Conservation (phyloP, 140 eudicot species). For the Cichorium intybus region DNA sequence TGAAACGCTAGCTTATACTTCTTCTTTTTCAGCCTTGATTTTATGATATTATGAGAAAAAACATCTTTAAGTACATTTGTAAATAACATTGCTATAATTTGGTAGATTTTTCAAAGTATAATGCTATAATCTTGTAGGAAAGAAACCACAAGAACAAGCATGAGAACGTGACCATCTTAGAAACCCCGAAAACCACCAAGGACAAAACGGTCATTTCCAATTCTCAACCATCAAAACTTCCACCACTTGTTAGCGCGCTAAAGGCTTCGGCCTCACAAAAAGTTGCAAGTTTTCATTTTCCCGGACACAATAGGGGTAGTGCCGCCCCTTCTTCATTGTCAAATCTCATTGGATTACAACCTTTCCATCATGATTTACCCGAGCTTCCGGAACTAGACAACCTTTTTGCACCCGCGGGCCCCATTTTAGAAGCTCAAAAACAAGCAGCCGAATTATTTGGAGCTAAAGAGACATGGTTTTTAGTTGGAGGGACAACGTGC, state of each 20-base stretch:
- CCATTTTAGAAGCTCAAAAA: slow-evolving; percentile 75
- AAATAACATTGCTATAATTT: not conserved
- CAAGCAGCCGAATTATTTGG: slow-evolving; percentile 82
- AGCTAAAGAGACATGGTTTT: slow-evolving; percentile 88
- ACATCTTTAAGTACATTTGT: not conserved
- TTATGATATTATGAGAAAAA: not conserved
- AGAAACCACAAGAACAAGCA: slow-evolving; percentile 30
- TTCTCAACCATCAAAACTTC: slow-evolving; percentile 22
- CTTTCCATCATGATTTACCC: slow-evolving; percentile 64
- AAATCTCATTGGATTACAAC: slow-evolving; percentile 49
- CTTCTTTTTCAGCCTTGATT: not conserved
- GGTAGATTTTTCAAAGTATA: no score
- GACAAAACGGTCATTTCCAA: slow-evolving; percentile 7
- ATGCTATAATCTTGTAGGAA: slow-evolving; percentile 43
- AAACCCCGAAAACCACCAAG: slow-evolving; percentile 1
- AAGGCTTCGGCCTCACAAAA: slow-evolving; percentile 65
- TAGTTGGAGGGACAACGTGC: slow-evolving; percentile 92
- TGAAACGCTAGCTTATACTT: not conserved
- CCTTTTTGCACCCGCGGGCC: slow-evolving; percentile 74
- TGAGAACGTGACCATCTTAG: not conserved
- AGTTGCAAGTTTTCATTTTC: slow-evolving; percentile 86
- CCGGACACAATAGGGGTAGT: slow-evolving; percentile 81
- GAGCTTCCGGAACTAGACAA: slow-evolving; percentile 84
- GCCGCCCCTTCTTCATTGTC: slow-evolving; percentile 75
- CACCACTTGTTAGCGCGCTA: slow-evolving; percentile 75